Base-by-base conservation (phyloP, 2,329 filamentous ascomycete genomes). In the Cladosporium sphaerospermum region DNA sequence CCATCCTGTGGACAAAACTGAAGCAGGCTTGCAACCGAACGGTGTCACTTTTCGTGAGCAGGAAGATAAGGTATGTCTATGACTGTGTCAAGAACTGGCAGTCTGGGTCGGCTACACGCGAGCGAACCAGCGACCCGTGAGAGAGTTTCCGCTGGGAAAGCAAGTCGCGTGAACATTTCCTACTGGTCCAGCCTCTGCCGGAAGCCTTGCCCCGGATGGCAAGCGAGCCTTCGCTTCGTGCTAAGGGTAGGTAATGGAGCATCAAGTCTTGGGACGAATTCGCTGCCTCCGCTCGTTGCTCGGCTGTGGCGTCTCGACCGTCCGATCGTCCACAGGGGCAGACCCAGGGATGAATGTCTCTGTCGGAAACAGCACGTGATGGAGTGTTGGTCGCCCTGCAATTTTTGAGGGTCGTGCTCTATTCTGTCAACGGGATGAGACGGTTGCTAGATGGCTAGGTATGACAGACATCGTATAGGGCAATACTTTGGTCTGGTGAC, bases 251-350 rank as follows among this genome's bases (percentile, higher is more conserved):
- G 11, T n/a, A 36, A 4, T 11, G 36, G n/a, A 18, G 31, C 39
- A 50, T 43, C 40, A 51, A 51, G 48, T 51, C 48, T 19, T 51
- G 48, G 48, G 48, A 51, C 40, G 10, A n/a, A 13, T 37, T n/a
- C 48, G 34, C 34, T n/a, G 34, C n/a, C 19, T 43, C 42, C 40
- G 40, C 40, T 42, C 23, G 40, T 42, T 42, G 42, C 13, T 44
- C 42, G 42, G 42, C 23, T 32, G 42, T 44, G 42, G 42, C 42
- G 42, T 44, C 32, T 44, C 23, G 31, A 33, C 36, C 36, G 16
- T 50, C 37, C 39, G 48, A 51, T 44, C 40, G 36, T 33, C 32
- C 11, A 32, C 40, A 51, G 40, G 48, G 36, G 48, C 14, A 51
- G 32, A 44, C 28, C 14, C 40, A 41, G 48, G 41, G 48, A 51